Percentiles rank a stretch among this genome's conserved stretches.
Conservation (phyloP, 2,329 filamentous ascomycete genomes). For the Blumeria graminis region DNA sequence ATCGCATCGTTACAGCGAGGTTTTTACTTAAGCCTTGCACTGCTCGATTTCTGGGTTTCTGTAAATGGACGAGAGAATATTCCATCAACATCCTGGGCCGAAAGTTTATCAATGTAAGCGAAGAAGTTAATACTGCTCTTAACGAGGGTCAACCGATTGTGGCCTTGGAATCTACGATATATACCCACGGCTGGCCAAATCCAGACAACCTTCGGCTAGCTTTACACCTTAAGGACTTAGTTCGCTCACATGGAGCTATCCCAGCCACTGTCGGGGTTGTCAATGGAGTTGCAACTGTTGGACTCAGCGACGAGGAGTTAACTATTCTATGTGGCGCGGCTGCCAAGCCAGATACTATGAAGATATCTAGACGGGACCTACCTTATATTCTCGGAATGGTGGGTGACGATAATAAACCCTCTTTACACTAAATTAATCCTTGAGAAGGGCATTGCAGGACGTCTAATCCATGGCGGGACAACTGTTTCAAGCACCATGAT, state of each 20-base stretch:
- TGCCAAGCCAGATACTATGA: constrained; percentile 42
- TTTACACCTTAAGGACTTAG: constrained; percentile 50
- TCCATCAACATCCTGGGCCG: background rate
- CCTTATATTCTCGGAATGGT: constrained; percentile 60
- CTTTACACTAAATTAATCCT: background rate
- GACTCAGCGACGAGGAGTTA: constrained; percentile 49
- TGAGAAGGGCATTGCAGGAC: constrained; percentile 34
- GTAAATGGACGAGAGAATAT: background rate
- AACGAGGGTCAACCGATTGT: constrained; percentile 58
- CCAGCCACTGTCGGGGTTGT: constrained; percentile 82
- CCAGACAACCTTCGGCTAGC: constrained; percentile 53
- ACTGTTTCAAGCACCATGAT: constrained; percentile 88
- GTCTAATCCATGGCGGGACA: constrained; percentile 58
- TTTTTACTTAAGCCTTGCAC: too few species aligned
- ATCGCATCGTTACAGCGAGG: too few species aligned
- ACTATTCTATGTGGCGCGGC: constrained; percentile 41
- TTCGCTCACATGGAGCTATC: constrained; percentile 57
- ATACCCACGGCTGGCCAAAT: constrained; percentile 74
- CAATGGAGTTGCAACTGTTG: constrained; percentile 60
- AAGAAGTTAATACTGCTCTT: constrained; percentile 31
- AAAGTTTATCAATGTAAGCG: constrained; percentile 1
- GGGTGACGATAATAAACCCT: constrained; percentile 13
- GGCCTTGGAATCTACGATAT: constrained; percentile 86
- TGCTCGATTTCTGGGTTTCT: too few species aligned
- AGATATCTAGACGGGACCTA: constrained; percentile 72